phyloP scores from a whole-genome alignment of 73 alveolate species.

The Tetrahymena elliotti region DNA sequence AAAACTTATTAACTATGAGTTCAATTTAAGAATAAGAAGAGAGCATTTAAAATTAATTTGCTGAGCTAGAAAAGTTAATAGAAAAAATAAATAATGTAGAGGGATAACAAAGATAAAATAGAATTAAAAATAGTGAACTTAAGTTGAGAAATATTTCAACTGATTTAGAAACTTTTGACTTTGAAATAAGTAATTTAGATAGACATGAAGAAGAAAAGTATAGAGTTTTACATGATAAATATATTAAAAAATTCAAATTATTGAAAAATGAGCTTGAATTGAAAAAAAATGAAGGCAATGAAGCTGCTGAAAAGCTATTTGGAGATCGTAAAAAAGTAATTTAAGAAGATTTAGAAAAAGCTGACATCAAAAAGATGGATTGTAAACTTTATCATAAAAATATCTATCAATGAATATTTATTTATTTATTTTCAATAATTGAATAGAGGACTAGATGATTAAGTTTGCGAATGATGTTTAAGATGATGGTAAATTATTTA shows the following conservation, averaged over 20 bases:
- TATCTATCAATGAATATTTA: neutral
- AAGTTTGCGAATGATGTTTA: neutral
- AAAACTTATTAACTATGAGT: neutral
- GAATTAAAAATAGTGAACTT: constrained; percentile 11
- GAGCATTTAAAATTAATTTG: neutral
- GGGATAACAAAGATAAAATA: neutral
- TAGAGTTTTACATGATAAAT: neutral
- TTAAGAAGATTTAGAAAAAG: neutral
- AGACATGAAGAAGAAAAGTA: constrained; percentile 1
- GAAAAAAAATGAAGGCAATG: constrained; percentile 20
- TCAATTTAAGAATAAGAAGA: neutral
- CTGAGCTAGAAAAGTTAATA: neutral
- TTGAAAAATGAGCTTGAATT: constrained; percentile 24
- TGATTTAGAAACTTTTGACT: constrained; percentile 15
- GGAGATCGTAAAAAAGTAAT: neutral
- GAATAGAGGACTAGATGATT: neutral
- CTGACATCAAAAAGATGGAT: neutral
- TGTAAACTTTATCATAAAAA: neutral
- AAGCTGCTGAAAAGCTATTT: constrained; percentile 12
- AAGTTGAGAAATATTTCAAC: constrained; percentile 12
- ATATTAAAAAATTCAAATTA: neutral
- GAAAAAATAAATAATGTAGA: neutral
- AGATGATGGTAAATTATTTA: neutral
- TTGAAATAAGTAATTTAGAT: constrained; percentile 28
- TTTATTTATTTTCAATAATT: neutral